A percentile compares a stretch with the other conserved stretches of the same genome.
phyloP scores from a whole-genome alignment of 1,284 basidiomycete genomes.

The Ustilago trichophora region DNA sequence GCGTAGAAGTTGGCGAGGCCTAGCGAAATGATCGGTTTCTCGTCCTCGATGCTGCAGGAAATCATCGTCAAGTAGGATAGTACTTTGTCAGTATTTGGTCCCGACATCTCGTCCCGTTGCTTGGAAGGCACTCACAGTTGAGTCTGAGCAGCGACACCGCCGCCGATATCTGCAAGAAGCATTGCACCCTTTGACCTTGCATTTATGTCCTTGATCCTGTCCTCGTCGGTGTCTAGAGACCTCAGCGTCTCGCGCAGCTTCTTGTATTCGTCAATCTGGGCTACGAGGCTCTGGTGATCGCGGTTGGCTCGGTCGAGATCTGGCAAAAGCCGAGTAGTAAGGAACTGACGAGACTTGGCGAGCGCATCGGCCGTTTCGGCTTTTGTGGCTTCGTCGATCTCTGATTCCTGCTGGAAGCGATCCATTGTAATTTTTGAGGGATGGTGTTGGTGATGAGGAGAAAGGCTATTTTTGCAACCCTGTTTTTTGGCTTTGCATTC shows the following conservation, averaged over 20 bases:
- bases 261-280: conserved; percentile 38
- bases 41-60: conserved; percentile 12
- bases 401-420: conserved; percentile 21
- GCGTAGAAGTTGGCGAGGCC: conserved; percentile 46
- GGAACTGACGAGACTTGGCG: conserved; percentile 35
- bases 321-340: conserved; percentile 35
- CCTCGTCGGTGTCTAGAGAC: conserved; percentile 15
- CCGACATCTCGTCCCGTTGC: too few relatives aligned
- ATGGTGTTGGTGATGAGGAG: too few relatives aligned
- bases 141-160: conserved; percentile 23
- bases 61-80: too few relatives aligned
- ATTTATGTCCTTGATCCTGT: neutral
- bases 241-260: conserved; percentile 30
- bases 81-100: too few relatives aligned
- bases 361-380: conserved; percentile 38
- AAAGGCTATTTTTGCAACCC: too few relatives aligned
- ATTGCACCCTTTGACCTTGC: neutral
- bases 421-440: too few relatives aligned
- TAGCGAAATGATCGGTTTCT: conserved; percentile 39
- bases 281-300: conserved; percentile 26
- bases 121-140: conserved; percentile 26
- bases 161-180: conserved; percentile 25
- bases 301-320: conserved; percentile 40
- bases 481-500: too few relatives aligned
- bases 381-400: conserved; percentile 43